phyloP scores from a whole-genome alignment of 306 rosid genomes.

The Hylodesmum podocarpum region DNA sequence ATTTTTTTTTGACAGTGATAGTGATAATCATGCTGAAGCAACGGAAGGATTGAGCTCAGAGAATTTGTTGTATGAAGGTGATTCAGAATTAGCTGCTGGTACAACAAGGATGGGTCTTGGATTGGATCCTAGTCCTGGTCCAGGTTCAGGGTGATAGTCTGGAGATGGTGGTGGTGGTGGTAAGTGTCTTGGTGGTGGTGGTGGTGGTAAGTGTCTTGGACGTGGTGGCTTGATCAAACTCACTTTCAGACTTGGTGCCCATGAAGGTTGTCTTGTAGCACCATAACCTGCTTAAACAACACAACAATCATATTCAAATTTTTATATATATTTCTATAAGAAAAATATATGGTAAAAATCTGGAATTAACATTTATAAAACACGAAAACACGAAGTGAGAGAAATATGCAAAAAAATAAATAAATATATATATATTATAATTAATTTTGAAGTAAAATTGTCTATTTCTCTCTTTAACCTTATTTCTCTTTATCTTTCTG shows the following conservation, averaged over 20 bases:
- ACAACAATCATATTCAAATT: no score
- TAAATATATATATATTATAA: no score
- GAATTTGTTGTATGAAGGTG: neutral
- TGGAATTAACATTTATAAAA: no score
- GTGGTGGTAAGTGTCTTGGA: neutral
- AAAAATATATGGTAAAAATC: no score
- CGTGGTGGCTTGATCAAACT: neutral
- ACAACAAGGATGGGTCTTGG: neutral
- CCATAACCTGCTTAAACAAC: no score
- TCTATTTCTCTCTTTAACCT: no score
- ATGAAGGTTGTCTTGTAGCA: neutral
- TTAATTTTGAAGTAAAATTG: no score
- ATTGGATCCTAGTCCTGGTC: neutral
- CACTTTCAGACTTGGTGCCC: neutral
- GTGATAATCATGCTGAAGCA: neutral
- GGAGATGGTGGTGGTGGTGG: slow-evolving; percentile 4
- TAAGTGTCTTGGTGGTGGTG: neutral
- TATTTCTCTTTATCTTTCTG: no score
- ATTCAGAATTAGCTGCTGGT: neutral
- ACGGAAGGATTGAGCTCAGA: neutral
- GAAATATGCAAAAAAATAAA: no score
- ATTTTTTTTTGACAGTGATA: no score
- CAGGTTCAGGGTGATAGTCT: neutral
- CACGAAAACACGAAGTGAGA: no score
- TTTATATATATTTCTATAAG: no score